Conservation (phyloP, 2,329 filamentous ascomycete species). For the Aspergillus nomiae region DNA sequence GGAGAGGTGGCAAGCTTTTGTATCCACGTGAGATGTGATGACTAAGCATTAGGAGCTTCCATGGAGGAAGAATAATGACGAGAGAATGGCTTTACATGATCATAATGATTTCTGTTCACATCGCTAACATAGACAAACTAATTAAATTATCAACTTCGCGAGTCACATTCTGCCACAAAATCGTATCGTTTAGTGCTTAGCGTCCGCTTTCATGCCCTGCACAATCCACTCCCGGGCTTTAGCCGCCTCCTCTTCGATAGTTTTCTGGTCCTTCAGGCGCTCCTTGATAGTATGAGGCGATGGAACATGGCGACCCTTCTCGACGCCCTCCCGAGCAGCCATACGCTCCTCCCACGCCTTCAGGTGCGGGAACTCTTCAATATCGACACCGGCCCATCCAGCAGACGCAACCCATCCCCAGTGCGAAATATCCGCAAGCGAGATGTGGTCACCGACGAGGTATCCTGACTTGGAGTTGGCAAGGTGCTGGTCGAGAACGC, state of each 20-base stretch:
- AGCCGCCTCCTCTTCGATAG: constrained; percentile 60
- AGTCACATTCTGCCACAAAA: background rate
- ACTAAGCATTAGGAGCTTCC: background rate
- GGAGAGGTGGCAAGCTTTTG: constrained; percentile 11
- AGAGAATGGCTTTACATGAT: background rate
- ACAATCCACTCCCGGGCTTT: constrained; percentile 66
- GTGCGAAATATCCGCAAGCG: constrained; percentile 72
- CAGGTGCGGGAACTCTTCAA: constrained; percentile 73
- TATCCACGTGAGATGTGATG: constrained; percentile 1
- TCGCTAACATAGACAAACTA: background rate
- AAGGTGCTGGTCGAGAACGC: constrained; percentile 74
- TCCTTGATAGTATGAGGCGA: constrained; percentile 63
- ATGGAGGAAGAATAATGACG: background rate
- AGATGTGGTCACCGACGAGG: constrained; percentile 51
- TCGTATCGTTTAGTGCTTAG: constrained; percentile 26
- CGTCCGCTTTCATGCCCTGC: constrained; percentile 68
- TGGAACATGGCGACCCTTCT: constrained; percentile 76
- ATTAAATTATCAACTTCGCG: background rate
- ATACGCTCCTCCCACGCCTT: constrained; percentile 77
- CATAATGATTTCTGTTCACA: background rate
- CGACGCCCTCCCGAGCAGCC: constrained; percentile 67
- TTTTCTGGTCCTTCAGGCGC: constrained; percentile 57
- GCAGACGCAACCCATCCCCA: constrained; percentile 74
- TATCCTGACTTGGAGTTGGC: constrained; percentile 52
- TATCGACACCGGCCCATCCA: constrained; percentile 65